Percentiles rank a stretch among this genome's conserved stretches.
These are phyloP conservation scores for Nectriaceae sp. DNA, from an alignment of 2,329 filamentous ascomycete species.

Conservation along the genomic window DNA sequence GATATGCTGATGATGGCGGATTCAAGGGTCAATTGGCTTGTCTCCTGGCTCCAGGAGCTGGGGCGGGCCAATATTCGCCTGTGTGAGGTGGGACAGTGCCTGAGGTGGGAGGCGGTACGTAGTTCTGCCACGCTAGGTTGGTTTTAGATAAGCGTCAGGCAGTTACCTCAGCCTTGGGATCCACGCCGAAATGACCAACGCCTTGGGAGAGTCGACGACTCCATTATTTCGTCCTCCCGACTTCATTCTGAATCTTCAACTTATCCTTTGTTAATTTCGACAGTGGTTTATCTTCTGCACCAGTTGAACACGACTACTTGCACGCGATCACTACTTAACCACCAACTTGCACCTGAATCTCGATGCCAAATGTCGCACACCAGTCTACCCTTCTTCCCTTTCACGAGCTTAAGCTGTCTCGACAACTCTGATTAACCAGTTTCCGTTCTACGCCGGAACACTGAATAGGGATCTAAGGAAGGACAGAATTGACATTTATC, in stretches of 20 bases:
- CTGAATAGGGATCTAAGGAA: too few species aligned
- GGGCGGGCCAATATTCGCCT: conserved; percentile 31
- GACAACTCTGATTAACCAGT: conserved; percentile 19
- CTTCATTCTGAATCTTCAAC: conserved; percentile 1
- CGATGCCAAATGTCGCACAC: conserved; percentile 31
- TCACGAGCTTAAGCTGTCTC: conserved; percentile 8
- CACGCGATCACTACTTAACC: too few species aligned
- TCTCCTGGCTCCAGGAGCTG: conserved; percentile 29
- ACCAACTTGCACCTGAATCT: too few species aligned
- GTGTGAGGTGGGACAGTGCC: not conserved
- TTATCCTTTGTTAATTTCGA: too few species aligned
- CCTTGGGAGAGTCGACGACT: not conserved
- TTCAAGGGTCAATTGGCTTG: conserved; percentile 15
- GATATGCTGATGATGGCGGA: conserved; percentile 21
- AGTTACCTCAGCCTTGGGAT: conserved; percentile 19
- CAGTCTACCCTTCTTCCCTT: conserved; percentile 14
- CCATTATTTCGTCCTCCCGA: not conserved
- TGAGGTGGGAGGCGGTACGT: conserved; percentile 29
- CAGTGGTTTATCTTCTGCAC: too few species aligned
- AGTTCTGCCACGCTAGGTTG: conserved; percentile 21
- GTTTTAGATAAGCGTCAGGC: conserved; percentile 16
- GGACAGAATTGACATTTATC: too few species aligned
- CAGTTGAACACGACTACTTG: too few species aligned
- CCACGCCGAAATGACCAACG: conserved; percentile 8
- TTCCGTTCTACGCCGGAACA: conserved; percentile 8